Evolutionary conservation across 2,329 filamentous ascomycete species (phyloP).

Genomic region (Curvularia sp.): DNA sequence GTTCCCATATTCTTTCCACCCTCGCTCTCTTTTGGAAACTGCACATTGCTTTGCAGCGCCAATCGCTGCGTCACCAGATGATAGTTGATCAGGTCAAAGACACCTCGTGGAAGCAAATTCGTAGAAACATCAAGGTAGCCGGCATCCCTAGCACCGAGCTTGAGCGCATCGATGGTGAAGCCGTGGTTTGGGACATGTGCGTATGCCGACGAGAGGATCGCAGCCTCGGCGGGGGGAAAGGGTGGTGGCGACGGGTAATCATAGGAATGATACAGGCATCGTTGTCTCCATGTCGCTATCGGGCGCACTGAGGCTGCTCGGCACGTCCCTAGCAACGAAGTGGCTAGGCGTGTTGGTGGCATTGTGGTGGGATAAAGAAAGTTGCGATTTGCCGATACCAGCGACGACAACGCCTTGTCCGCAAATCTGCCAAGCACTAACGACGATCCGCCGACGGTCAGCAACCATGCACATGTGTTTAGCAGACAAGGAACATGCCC

Average conservation of each 20-base stretch:
- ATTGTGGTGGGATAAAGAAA: constrained; percentile 32
- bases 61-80: constrained; percentile 73
- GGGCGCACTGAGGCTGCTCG: constrained; percentile 32
- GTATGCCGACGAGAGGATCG: constrained; percentile 83
- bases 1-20: constrained; percentile 54
- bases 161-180: constrained; percentile 77
- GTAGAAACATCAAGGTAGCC: constrained; percentile 88
- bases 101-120: constrained; percentile 78
- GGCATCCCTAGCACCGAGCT: constrained; percentile 79
- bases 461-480: constrained; percentile 6
- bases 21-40: constrained; percentile 50
- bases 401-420: constrained; percentile 19
- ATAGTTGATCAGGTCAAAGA: constrained; percentile 82
- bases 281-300: constrained; percentile 24
- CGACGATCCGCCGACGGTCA: constrained; percentile 4
- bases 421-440: constrained; percentile 33
- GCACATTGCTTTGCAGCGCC: constrained; percentile 60
- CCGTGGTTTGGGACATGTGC: constrained; percentile 79
- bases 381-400: constrained; percentile 25
- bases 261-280: constrained; percentile 46
- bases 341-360: constrained; percentile 37
- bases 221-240: constrained; percentile 72
- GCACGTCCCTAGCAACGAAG: constrained; percentile 32
- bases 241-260: constrained; percentile 57
- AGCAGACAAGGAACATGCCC: constrained; percentile 1